Base-by-base conservation (phyloP, 345 rosid species). In the Eucalyptus sp. region DNA sequence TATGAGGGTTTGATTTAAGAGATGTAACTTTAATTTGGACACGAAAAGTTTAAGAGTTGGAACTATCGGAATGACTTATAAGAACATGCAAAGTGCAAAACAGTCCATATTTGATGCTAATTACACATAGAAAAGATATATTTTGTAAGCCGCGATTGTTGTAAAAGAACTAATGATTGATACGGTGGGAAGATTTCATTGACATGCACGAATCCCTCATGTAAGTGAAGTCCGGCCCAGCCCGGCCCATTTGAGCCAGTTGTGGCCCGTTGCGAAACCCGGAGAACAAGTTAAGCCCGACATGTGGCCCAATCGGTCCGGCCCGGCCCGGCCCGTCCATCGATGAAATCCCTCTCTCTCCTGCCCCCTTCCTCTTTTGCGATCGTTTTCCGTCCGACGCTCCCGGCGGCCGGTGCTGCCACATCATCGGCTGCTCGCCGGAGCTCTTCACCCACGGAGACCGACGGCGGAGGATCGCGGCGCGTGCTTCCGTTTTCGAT, bases 11-110 rank as follows among this genome's bases (percentile, higher is more conserved):
- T 9, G 60, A 0, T 56, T 22, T 60, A 60, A 4, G 8, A 27
- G 0, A 60, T 60, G 31, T 0, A 60, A 27, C n/a, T 60, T 10
- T 0, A 60, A 60, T 27, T 60, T 10, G 8, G 31, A 27, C 15
- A 60, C 0, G 2, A 27, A 27, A 60, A 3, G 25, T 60, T 25
- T 25, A 60, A 25, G 15, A 10, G 15, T 60, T 60, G 27, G 31
- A 60, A 60, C 14, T 27, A 60, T 60, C 1, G 0, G 0, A 11
- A 12, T 60, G 66, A 60, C 66, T 25, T 27, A 1, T 60, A 60
- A 60, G 31, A 4, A 60, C 31, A 60, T 60, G 14, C 7, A 25
- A 60, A 4, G 14, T 60, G 31, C 15, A 60, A 13, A 60, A 60
- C 31, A 12, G 1, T 60, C 66, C 13, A 60, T 60, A 5, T 60